Evolutionary conservation across 768 basidiomycete species (phyloP).

Genomic region (Amanita rubescens): DNA sequence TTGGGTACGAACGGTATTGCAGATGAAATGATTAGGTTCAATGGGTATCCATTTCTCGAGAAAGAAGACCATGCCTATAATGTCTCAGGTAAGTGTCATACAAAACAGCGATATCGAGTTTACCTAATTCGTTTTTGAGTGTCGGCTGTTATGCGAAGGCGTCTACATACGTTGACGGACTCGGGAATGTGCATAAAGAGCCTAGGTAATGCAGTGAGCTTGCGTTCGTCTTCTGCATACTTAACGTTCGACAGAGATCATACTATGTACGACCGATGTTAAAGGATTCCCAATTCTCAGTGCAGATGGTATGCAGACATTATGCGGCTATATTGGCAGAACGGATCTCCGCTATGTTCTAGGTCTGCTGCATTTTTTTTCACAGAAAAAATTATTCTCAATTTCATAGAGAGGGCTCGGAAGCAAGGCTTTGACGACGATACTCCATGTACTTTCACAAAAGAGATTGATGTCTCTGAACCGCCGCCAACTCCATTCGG

Average conservation of each 20-base stretch:
- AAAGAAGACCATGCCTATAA: conserved; percentile 92
- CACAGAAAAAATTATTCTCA: conserved; percentile 3
- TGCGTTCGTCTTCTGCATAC: conserved; percentile 7
- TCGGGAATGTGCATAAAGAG: conserved; percentile 71
- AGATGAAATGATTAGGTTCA: conserved; percentile 95
- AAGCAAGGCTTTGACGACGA: conserved; percentile 54
- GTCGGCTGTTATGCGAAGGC: conserved; percentile 82
- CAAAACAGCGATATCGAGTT: not conserved
- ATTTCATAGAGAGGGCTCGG: conserved; percentile 57
- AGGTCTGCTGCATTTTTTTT: conserved; percentile 37
- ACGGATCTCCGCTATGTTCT: conserved; percentile 81
- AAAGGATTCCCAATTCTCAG: conserved; percentile 91
- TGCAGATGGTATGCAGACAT: conserved; percentile 45
- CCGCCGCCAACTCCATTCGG: conserved; percentile 35
- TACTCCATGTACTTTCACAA: conserved; percentile 67
- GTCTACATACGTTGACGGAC: conserved; percentile 65
- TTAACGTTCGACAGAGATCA: conserved; percentile 42
- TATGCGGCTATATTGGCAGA: conserved; percentile 85
- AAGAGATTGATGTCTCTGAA: conserved; percentile 46
- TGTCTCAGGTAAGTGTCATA: conserved; percentile 61
- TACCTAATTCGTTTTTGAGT: conserved; percentile 37
- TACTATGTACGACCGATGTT: conserved; percentile 64
- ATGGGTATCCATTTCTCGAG: conserved; percentile 95
- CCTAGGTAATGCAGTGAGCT: conserved; percentile 50
- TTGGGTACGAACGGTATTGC: conserved; percentile 92